A percentile compares a stretch with the other conserved stretches of the same genome.
Evolutionary conservation across 2,329 filamentous ascomycete genomes (phyloP).

Genomic region (Chalaropsis ovoidea): DNA sequence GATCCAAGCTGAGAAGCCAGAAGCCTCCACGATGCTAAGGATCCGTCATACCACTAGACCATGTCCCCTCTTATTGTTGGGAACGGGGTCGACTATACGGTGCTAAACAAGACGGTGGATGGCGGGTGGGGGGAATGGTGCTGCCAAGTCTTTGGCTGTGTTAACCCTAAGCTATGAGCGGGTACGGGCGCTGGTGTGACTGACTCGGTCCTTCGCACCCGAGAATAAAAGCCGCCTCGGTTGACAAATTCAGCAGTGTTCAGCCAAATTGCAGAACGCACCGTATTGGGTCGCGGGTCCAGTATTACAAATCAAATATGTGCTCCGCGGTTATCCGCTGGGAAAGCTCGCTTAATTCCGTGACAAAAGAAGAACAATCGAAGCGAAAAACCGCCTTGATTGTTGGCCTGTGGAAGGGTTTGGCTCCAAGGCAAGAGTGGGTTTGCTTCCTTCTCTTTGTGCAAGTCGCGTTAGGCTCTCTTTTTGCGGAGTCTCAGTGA

Average conservation of each 20-base stretch:
- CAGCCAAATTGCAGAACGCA: not conserved
- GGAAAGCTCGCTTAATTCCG: not conserved
- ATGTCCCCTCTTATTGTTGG: not conserved
- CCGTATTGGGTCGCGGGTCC: not conserved
- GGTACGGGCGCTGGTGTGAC: too few species aligned
- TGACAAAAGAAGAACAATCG: not conserved
- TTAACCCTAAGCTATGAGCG: conserved; percentile 3
- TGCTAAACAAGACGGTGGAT: not conserved
- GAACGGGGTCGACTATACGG: not conserved
- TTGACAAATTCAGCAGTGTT: not conserved
- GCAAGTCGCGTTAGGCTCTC: too few species aligned
- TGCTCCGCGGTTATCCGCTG: not conserved
- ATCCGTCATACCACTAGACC: conserved; percentile 13
- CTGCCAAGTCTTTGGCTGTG: not conserved
- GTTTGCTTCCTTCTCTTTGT: too few species aligned
- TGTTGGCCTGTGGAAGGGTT: too few species aligned
- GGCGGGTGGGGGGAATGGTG: too few species aligned
- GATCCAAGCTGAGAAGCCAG: conserved; percentile 14
- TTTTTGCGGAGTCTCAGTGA: not conserved
- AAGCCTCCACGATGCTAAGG: not conserved
- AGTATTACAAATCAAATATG: not conserved
- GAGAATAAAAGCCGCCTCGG: not conserved
- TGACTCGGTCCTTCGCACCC: not conserved
- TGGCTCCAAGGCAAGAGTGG: too few species aligned
- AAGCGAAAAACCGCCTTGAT: not conserved